phyloP scores from a whole-genome alignment of 495 filamentous ascomycete species.

The Penicillium crystallinum region DNA sequence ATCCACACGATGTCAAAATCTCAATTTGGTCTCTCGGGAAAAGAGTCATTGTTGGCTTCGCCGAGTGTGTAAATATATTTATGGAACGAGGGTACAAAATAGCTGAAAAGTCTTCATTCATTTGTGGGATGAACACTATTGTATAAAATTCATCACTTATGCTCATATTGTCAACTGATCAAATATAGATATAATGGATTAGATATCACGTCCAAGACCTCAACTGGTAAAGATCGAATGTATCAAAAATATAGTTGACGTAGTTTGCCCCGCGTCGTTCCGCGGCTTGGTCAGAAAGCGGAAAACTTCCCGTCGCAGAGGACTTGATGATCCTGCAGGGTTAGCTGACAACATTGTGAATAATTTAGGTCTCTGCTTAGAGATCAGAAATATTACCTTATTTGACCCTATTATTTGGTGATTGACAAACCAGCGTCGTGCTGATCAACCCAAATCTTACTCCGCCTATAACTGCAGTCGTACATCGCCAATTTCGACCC shows the following conservation, averaged over 20 bases:
- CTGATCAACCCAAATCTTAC: not conserved
- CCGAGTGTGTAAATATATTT: no score
- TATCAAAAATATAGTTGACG: not conserved
- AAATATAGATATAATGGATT: no score
- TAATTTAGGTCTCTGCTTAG: not conserved
- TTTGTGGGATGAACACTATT: no score
- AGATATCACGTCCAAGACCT: no score
- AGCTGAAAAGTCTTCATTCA: no score
- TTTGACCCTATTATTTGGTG: not conserved
- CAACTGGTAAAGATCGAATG: no score
- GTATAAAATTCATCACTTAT: no score
- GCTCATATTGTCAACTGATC: no score
- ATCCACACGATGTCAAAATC: not conserved
- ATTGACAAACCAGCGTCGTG: constrained; percentile 11
- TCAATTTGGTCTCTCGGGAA: no score
- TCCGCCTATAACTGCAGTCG: not conserved
- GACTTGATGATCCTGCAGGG: not conserved
- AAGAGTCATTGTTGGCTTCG: no score
- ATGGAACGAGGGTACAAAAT: no score
- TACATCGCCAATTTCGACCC: not conserved
- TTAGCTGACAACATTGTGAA: constrained; percentile 7
- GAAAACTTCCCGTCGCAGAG: constrained; percentile 17
- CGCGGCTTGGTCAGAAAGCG: constrained; percentile 37
- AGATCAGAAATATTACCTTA: not conserved
- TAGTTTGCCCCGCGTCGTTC: constrained; percentile 8